Base-by-base conservation (phyloP, 257 asterid genomes). In the Capsicum rhomboideum region DNA sequence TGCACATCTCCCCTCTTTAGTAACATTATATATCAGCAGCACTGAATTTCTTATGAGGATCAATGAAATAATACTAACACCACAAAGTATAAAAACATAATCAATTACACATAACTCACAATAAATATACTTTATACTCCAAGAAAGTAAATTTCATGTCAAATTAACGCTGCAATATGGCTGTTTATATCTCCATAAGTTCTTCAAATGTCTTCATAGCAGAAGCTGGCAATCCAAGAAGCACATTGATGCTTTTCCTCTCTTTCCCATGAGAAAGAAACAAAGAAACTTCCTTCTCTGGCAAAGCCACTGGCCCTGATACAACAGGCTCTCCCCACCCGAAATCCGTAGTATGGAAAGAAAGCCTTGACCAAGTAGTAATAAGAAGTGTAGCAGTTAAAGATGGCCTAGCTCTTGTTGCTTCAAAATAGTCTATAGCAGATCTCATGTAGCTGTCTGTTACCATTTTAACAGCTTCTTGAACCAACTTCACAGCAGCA, bases 241-340 rank as follows among this genome's bases (percentile, higher is more conserved):
- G 97, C 84, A 96, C 97, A 84, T 93, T 94, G 2, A 96, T 88
- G 74, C 89, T 91, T 83, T 88, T 96, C 91, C 93, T 93, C 83
- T 91, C 93, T 9, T 86, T 92, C 0, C 97, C 98, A 89, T 93
- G 94, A 21, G 98, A 94, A 18, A 94, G 96, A 61, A 96, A 96
- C 80, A 94, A 83, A 46, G 91, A 90, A 26, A 94, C 98, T 82
- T 96, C 99, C 89, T 91, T 96, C 87, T 94, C 97, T 0, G 97
- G 98, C 74, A 96, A 85, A 5, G 88, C 93, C 49, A 93, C 97
- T 1, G 96, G 98, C 21, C 99, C 97, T 2, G 98, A 90, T 29
- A 89, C 28, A 46, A 89, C 74, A 1, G 98, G 98, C 82, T 91
- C 93, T 8, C 99, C 98, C 99, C 97, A 96, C 6, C 99, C 97